These are phyloP conservation scores for Geoglossum cookeanum DNA, from an alignment of 2,329 filamentous ascomycete genomes.

Conservation along the genomic window DNA sequence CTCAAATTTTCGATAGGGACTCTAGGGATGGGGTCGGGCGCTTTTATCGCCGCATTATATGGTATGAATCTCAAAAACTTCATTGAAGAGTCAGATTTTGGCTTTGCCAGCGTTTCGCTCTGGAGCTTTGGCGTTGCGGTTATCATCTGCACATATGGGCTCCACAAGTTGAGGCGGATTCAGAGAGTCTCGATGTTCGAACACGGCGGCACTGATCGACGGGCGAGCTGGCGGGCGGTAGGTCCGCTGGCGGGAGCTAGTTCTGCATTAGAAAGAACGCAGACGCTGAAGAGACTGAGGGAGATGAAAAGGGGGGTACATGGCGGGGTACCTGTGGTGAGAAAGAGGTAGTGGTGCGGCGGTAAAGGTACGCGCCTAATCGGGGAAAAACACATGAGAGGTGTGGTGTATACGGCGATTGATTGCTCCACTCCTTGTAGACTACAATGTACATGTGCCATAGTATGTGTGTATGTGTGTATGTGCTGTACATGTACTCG, in stretches of 20 bases:
- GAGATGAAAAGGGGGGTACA: background rate
- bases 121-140: slow-evolving; percentile 54
- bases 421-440: background rate
- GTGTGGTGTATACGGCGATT: background rate
- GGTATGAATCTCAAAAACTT: slow-evolving; percentile 99
- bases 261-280: too few species aligned
- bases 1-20: slow-evolving; percentile 94
- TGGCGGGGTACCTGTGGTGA: background rate
- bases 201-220: slow-evolving; percentile 25
- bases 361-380: too few species aligned
- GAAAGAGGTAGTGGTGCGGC: background rate
- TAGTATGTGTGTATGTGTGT: too few species aligned
- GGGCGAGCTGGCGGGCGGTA: slow-evolving; percentile 4
- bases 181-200: slow-evolving; percentile 80
- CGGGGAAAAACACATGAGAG: background rate
- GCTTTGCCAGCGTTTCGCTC: slow-evolving; percentile 58
- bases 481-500: too few species aligned
- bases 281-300: background rate
- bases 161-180: slow-evolving; percentile 65
- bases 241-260: background rate
- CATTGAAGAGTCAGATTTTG: slow-evolving; percentile 80
- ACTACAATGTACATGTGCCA: too few species aligned
- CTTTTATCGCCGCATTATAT: slow-evolving; percentile 95
- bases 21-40: slow-evolving; percentile 82
- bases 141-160: slow-evolving; percentile 64